These are phyloP conservation scores for Metschnikowia cerradonensis DNA, from an alignment of 805 yeast species.

Conservation along the genomic window DNA sequence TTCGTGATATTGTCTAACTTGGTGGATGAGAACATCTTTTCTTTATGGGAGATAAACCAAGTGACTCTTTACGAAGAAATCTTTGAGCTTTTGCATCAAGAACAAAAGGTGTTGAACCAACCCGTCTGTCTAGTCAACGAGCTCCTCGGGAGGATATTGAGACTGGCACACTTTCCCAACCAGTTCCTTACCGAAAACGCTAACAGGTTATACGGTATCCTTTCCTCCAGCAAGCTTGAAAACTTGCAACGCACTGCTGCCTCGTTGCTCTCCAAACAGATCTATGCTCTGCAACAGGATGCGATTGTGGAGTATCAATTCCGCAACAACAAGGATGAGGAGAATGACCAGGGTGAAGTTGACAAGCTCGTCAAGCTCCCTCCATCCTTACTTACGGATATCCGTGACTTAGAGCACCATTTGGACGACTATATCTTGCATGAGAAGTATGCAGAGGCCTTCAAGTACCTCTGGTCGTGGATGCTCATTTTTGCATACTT, in stretches of 20 bases:
- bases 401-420: slow-evolving; percentile 27
- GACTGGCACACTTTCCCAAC: slow-evolving; percentile 25
- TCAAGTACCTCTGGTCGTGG: slow-evolving; percentile 66
- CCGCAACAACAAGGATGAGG: slow-evolving; percentile 33
- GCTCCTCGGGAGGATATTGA: slow-evolving; percentile 21
- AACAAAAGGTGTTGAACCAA: slow-evolving; percentile 14
- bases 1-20: slow-evolving; percentile 25
- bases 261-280: slow-evolving; percentile 34
- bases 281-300: slow-evolving; percentile 51
- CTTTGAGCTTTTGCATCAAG: slow-evolving; percentile 38
- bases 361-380: slow-evolving; percentile 36
- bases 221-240: slow-evolving; percentile 19
- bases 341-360: slow-evolving; percentile 14
- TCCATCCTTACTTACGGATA: slow-evolving; percentile 32
- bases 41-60: slow-evolving; percentile 28
- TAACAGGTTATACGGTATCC: slow-evolving; percentile 33
- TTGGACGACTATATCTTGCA: slow-evolving; percentile 9
- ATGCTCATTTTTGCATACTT: slow-evolving; percentile 57
- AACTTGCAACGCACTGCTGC: slow-evolving; percentile 43
- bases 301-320: slow-evolving; percentile 60
- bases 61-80: slow-evolving; percentile 39
- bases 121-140: slow-evolving; percentile 28
- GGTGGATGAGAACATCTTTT: slow-evolving; percentile 1
- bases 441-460: slow-evolving; percentile 16
- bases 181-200: slow-evolving; percentile 27